These are phyloP conservation scores for Metschnikowia kofuensis DNA, from an alignment of 805 yeast genomes.

Conservation along the genomic window DNA sequence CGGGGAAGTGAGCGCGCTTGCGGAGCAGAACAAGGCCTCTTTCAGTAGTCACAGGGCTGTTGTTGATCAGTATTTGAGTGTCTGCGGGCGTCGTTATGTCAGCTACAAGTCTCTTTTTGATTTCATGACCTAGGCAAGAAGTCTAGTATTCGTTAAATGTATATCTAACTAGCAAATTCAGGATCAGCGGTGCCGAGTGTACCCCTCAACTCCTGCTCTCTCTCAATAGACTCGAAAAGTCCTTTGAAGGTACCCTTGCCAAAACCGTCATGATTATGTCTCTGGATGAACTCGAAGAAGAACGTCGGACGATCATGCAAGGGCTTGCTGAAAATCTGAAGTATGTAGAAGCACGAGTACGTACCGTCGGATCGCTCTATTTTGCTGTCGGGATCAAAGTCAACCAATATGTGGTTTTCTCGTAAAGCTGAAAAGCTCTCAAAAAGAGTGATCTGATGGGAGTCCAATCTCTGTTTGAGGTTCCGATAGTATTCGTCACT, in stretches of 20 bases:
- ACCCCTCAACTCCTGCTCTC: conserved; percentile 71
- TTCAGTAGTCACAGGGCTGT: conserved; percentile 55
- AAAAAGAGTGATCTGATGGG: conserved; percentile 42
- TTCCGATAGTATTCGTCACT: conserved; percentile 56
- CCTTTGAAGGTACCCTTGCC: conserved; percentile 89
- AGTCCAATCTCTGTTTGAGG: conserved; percentile 43
- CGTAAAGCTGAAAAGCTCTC: conserved; percentile 53
- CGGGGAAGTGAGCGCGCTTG: conserved; percentile 67
- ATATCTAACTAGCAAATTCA: conserved; percentile 2
- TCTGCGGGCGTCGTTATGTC: conserved; percentile 87
- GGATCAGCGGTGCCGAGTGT: conserved; percentile 36
- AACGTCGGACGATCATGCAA: conserved; percentile 76
- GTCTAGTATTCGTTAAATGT: neutral
- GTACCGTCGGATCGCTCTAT: conserved; percentile 15
- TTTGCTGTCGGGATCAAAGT: conserved; percentile 58
- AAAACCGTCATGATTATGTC: conserved; percentile 78
- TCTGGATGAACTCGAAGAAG: conserved; percentile 77
- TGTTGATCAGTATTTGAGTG: conserved; percentile 67
- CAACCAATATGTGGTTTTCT: conserved; percentile 62
- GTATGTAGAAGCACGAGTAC: conserved; percentile 55
- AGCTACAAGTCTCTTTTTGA: conserved; percentile 80
- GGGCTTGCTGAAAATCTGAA: conserved; percentile 80
- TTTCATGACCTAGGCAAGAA: conserved; percentile 35
- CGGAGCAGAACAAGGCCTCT: conserved; percentile 71
- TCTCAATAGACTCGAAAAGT: conserved; percentile 74